phyloP scores from a whole-genome alignment of 805 yeast genomes.

The Monosporozyma yasuniensis region DNA sequence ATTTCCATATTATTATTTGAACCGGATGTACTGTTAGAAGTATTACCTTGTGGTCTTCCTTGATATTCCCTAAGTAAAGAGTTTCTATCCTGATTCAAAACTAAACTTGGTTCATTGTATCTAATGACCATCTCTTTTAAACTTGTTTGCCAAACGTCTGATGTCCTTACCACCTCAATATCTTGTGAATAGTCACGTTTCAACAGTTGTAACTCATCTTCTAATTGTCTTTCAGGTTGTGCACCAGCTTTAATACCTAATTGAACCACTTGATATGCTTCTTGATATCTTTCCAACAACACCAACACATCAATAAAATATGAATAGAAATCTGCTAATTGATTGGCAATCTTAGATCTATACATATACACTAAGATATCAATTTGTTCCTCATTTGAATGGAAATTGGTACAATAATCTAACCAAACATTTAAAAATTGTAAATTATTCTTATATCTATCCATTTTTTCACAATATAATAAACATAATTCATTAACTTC shows the following conservation, averaged over 20 bases:
- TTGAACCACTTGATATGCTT: slow-evolving; percentile 15
- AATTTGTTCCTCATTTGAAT: slow-evolving; percentile 50
- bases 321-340: slow-evolving; percentile 63
- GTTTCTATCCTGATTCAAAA: not conserved
- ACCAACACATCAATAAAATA: slow-evolving; percentile 48
- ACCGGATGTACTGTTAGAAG: not conserved
- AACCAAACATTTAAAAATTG: slow-evolving; percentile 76
- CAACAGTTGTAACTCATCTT: slow-evolving; percentile 15
- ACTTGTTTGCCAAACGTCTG: not conserved
- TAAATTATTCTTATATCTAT: slow-evolving; percentile 68
- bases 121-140: not conserved
- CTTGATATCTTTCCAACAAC: slow-evolving; percentile 12
- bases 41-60: not conserved
- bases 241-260: slow-evolving; percentile 44
- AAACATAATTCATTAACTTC: slow-evolving; percentile 63
- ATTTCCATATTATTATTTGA: too few relatives aligned
- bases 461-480: slow-evolving; percentile 51
- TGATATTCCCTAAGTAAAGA: not conserved
- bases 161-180: not conserved
- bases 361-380: slow-evolving; percentile 66
- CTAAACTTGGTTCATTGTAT: not conserved
- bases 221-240: slow-evolving; percentile 38
- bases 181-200: slow-evolving; percentile 2
- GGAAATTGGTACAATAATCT: slow-evolving; percentile 36
- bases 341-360: slow-evolving; percentile 60